These are phyloP conservation scores for Neoascochyta sp. DNA, from an alignment of 2,329 filamentous ascomycete genomes.

Conservation along the genomic window DNA sequence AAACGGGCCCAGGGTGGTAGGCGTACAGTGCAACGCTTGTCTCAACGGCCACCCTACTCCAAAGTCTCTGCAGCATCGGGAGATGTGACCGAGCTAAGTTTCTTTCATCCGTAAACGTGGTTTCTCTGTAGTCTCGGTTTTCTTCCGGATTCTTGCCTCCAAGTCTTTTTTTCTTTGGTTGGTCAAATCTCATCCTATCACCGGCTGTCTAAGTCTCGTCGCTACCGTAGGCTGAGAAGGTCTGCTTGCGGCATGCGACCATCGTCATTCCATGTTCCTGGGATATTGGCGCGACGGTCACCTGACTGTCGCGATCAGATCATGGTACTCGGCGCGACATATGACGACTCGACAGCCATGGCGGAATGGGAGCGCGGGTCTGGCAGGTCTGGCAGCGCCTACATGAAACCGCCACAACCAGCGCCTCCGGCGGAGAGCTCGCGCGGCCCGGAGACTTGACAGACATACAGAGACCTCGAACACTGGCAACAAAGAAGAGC, in stretches of 20 bases:
- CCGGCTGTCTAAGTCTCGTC: constrained; percentile 5
- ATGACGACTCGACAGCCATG: no score
- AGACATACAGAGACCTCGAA: constrained; percentile 5
- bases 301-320: no score
- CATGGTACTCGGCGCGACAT: no score
- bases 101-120: constrained; percentile 19
- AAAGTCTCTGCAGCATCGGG: neutral
- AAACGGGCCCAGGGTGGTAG: no score
- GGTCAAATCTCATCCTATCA: constrained; percentile 4
- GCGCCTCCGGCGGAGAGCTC: no score
- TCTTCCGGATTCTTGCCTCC: constrained; percentile 6
- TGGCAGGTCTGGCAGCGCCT: no score
- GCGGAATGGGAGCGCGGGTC: no score
- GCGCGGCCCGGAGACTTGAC: neutral
- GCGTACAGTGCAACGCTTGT: no score
- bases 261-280: constrained; percentile 14
- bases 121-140: constrained; percentile 10
- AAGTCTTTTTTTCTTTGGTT: neutral
- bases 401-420: constrained; percentile 1
- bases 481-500: constrained; percentile 7
- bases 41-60: no score
- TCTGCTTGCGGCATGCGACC: constrained; percentile 26
- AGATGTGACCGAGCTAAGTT: constrained; percentile 1
- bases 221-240: constrained; percentile 12
- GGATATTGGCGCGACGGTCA: no score